Evolutionary conservation across 371 early-diverging fungal species (phyloP).

Genomic region (Mucor mucedo): DNA sequence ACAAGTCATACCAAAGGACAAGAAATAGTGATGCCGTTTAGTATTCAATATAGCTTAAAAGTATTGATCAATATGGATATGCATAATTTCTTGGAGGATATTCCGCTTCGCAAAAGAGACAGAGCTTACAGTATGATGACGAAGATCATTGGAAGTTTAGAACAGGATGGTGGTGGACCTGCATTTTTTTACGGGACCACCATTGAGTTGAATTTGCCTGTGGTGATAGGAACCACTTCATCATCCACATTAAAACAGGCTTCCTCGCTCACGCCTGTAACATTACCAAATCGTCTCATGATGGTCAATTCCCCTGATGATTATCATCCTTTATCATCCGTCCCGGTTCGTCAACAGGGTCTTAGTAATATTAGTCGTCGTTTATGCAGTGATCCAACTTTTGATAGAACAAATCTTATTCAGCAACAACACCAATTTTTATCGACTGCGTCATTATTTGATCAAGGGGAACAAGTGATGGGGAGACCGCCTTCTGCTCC

Average conservation of each 20-base stretch:
- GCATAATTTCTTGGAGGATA: too few species aligned
- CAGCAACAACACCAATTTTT: not conserved
- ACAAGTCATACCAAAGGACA: too few species aligned
- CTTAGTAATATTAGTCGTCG: not conserved
- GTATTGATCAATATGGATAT: too few species aligned
- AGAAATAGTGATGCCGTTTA: too few species aligned
- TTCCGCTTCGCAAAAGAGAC: conserved; percentile 16
- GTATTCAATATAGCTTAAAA: too few species aligned
- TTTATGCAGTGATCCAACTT: conserved; percentile 15
- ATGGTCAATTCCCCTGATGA: conserved; percentile 5
- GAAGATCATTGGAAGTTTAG: conserved; percentile 6
- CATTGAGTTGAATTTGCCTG: conserved; percentile 17
- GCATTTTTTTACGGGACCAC: conserved; percentile 15
- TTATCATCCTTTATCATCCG: not conserved
- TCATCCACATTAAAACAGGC: not conserved
- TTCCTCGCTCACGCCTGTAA: not conserved
- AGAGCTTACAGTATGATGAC: conserved; percentile 19
- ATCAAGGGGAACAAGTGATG: not conserved
- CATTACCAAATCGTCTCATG: not conserved
- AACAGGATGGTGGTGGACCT: conserved; percentile 11
- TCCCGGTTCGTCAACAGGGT: not conserved
- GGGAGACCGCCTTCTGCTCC: conserved; percentile 17
- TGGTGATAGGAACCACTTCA: conserved; percentile 27
- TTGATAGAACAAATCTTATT: not conserved
- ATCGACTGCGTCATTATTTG: not conserved